phyloP scores from a whole-genome alignment of 495 filamentous ascomycete genomes.

The Hypoxylon fragiforme region DNA sequence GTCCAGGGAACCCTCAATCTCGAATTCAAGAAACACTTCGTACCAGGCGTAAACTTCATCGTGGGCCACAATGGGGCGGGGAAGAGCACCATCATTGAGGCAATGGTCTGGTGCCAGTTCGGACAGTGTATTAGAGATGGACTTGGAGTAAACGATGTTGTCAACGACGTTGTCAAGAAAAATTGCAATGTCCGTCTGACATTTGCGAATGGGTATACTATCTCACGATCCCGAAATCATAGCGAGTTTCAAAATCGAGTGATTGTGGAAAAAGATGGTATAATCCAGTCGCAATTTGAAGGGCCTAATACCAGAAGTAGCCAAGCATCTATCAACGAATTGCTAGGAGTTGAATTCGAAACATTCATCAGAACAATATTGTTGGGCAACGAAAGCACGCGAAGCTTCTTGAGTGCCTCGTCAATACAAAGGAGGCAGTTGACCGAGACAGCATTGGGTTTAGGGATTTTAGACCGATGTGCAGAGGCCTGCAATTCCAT shows the following conservation, averaged over 20 bases:
- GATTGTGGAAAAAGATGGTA: constrained; percentile 32
- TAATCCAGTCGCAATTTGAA: constrained; percentile 36
- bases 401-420: constrained; percentile 38
- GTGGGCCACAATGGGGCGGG: constrained; percentile 35
- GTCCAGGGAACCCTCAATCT: constrained; percentile 37
- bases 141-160: constrained; percentile 33
- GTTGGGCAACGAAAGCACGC: constrained; percentile 38
- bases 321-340: constrained; percentile 36
- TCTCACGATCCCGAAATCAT: constrained; percentile 36
- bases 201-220: constrained; percentile 39
- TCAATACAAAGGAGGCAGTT: constrained; percentile 30
- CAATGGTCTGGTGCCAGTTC: constrained; percentile 44
- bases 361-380: constrained; percentile 39
- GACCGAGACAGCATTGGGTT: constrained; percentile 36
- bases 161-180: constrained; percentile 38
- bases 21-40: constrained; percentile 33
- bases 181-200: constrained; percentile 34
- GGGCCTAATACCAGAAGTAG: constrained; percentile 23
- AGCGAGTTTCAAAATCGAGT: constrained; percentile 23
- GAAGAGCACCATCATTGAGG: constrained; percentile 41
- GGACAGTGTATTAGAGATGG: constrained; percentile 37
- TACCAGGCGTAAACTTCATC: constrained; percentile 36
- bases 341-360: constrained; percentile 39
- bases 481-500: constrained; percentile 28
- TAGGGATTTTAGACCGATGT: constrained; percentile 35